A percentile compares a stretch with the other conserved stretches of the same genome.
These are phyloP conservation scores for Mallotus nudiflorus DNA, from an alignment of 345 rosid genomes.

Conservation along the genomic window DNA sequence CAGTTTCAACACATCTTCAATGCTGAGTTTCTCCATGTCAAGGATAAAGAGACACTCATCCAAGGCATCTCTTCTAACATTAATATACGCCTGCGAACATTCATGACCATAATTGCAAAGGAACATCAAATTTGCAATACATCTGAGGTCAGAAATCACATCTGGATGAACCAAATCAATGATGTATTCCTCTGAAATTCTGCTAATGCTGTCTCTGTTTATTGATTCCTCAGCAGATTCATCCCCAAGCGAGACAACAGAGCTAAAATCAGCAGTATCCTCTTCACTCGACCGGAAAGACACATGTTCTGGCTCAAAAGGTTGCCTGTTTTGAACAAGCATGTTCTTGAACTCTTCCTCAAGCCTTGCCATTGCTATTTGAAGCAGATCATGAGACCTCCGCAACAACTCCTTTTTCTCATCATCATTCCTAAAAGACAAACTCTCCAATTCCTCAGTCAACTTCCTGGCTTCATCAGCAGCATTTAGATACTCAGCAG, in stretches of 20 bases:
- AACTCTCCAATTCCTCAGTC: constrained; percentile 55
- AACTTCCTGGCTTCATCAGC: constrained; percentile 53
- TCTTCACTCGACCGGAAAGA: constrained; percentile 74
- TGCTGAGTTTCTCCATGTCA: constrained; percentile 80
- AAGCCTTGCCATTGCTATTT: constrained; percentile 78
- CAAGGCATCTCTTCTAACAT: constrained; percentile 65
- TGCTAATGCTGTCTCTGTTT: constrained; percentile 53
- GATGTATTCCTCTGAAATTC: constrained; percentile 49
- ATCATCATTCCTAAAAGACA: constrained; percentile 23
- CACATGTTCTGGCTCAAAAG: constrained; percentile 63
- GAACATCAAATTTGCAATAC: constrained; percentile 72
- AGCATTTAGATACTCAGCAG: constrained; percentile 49
- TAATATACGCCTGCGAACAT: constrained; percentile 67
- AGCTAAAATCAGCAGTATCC: constrained; percentile 51
- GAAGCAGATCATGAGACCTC: constrained; percentile 77
- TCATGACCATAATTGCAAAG: constrained; percentile 63
- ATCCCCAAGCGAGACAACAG: constrained; percentile 54
- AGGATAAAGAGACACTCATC: constrained; percentile 73
- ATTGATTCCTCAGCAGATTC: constrained; percentile 61
- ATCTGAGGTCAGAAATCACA: constrained; percentile 60
- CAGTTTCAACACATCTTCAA: constrained; percentile 81
- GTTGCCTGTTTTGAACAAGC: constrained; percentile 62
- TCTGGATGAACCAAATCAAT: constrained; percentile 72
- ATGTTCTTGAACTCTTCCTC: constrained; percentile 81
- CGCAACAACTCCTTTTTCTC: constrained; percentile 44